Conservation (phyloP, 208 protist genomes). For the Leishmania martiniquensis region DNA sequence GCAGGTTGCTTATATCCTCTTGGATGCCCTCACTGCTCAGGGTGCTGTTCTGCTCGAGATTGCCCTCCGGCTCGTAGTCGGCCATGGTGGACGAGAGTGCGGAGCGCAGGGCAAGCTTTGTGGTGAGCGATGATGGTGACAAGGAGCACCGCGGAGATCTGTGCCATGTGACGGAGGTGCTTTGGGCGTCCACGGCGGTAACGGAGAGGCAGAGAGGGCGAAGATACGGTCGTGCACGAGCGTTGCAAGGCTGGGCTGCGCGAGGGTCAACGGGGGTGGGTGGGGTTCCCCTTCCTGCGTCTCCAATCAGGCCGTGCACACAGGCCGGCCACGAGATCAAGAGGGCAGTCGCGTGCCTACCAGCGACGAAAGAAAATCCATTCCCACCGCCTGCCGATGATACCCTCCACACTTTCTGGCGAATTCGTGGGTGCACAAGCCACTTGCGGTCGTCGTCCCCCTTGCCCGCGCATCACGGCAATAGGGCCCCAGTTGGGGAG, state of each 20-base stretch:
- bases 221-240: neutral
- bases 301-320: neutral
- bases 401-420: neutral
- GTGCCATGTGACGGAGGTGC: neutral
- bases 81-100: constrained; percentile 38
- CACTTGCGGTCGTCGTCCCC: neutral
- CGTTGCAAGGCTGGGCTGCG: too few species aligned
- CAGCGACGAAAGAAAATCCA: neutral
- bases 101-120: neutral
- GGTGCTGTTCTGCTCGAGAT: constrained; percentile 73
- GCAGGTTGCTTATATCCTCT: constrained; percentile 66
- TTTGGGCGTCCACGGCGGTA: neutral
- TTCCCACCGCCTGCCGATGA: neutral
- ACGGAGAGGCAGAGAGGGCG: neutral
- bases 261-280: neutral
- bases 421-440: neutral
- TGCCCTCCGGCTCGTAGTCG: constrained; percentile 69
- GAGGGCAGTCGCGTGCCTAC: neutral
- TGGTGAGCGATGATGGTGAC: neutral
- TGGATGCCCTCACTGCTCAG: constrained; percentile 87
- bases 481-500: neutral
- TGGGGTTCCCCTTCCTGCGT: neutral
- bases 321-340: neutral
- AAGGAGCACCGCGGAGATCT: neutral
- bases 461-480: neutral